These are phyloP conservation scores for Macrophomina pseudophaseolina DNA, from an alignment of 2,329 filamentous ascomycete species.

Conservation along the genomic window DNA sequence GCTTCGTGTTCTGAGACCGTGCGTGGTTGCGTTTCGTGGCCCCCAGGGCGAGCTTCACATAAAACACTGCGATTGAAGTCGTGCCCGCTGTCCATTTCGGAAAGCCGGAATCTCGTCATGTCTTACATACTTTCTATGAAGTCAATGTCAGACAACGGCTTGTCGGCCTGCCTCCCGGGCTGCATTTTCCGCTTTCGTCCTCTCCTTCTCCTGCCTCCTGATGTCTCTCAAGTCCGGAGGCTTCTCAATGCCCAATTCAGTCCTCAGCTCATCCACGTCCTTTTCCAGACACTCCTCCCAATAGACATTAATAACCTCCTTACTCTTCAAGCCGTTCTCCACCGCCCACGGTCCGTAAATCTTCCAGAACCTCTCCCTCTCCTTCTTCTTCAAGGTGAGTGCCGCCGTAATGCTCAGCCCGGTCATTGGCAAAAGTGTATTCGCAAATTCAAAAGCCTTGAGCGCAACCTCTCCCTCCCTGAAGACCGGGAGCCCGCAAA, in stretches of 20 bases:
- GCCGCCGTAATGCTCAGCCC: constrained; percentile 80
- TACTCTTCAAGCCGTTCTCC: constrained; percentile 74
- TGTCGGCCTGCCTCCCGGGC: constrained; percentile 35
- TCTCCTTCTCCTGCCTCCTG: constrained; percentile 70
- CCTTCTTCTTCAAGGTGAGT: constrained; percentile 65
- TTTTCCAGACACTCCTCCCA: constrained; percentile 95
- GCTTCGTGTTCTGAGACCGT: not conserved
- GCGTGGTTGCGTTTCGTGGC: constrained; percentile 1
- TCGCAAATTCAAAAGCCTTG: constrained; percentile 96
- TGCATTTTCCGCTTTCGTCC: constrained; percentile 69
- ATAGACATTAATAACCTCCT: constrained; percentile 92
- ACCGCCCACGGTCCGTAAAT: constrained; percentile 92
- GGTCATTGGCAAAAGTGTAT: constrained; percentile 94
- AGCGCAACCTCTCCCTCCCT: constrained; percentile 97
- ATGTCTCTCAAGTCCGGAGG: constrained; percentile 85
- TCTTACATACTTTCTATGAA: not conserved
- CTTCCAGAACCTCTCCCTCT: constrained; percentile 69
- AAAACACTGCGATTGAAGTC: not conserved
- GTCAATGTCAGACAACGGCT: constrained; percentile 8
- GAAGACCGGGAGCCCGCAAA: constrained; percentile 87
- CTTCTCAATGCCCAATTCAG: constrained; percentile 79
- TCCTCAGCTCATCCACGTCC: constrained; percentile 76
- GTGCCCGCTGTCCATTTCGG: not conserved
- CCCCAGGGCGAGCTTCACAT: not conserved
- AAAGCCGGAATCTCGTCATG: not conserved